A percentile compares a stretch with the other conserved stretches of the same genome.
Conservation (phyloP, 192 early-diverging fungal species). For the Allomyces macrogynus region DNA sequence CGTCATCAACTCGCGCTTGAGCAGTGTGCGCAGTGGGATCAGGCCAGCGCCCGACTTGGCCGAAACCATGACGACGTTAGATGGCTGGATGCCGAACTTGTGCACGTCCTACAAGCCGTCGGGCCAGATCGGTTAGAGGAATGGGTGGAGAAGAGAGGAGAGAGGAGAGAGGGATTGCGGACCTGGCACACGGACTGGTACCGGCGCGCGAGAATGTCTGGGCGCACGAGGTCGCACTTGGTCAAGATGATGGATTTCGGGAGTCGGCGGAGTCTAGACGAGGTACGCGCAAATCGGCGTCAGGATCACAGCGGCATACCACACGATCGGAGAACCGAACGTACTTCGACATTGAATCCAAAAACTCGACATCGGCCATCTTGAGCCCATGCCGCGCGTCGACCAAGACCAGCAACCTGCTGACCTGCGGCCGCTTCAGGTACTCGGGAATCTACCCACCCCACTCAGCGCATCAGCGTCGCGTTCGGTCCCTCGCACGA, state of each 20-base stretch:
- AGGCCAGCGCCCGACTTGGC: too few species aligned
- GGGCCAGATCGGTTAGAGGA: not conserved
- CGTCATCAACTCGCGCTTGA: too few species aligned
- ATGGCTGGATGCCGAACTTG: not conserved
- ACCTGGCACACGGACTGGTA: conserved; percentile 29
- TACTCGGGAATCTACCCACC: conserved; percentile 42
- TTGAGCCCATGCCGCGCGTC: conserved; percentile 53
- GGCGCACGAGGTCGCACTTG: conserved; percentile 49
- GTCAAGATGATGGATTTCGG: conserved; percentile 27
- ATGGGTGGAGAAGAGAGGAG: not conserved
- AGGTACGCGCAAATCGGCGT: too few species aligned
- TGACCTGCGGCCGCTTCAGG: conserved; percentile 31
- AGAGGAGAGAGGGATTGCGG: conserved; percentile 1
- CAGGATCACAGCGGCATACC: too few species aligned
- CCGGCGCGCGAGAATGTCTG: conserved; percentile 37
- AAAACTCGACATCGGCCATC: conserved; percentile 28
- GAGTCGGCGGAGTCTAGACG: not conserved
- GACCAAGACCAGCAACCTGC: conserved; percentile 45
- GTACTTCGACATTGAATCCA: conserved; percentile 26
- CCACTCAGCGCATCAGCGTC: not conserved
- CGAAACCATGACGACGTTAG: not conserved
- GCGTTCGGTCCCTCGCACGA: not conserved
- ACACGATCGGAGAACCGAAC: too few species aligned
- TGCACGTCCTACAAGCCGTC: not conserved
- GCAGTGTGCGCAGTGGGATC: too few species aligned